These are phyloP conservation scores for Colletotrichum cordylinicola DNA, from an alignment of 2,329 filamentous ascomycete species.

Conservation along the genomic window DNA sequence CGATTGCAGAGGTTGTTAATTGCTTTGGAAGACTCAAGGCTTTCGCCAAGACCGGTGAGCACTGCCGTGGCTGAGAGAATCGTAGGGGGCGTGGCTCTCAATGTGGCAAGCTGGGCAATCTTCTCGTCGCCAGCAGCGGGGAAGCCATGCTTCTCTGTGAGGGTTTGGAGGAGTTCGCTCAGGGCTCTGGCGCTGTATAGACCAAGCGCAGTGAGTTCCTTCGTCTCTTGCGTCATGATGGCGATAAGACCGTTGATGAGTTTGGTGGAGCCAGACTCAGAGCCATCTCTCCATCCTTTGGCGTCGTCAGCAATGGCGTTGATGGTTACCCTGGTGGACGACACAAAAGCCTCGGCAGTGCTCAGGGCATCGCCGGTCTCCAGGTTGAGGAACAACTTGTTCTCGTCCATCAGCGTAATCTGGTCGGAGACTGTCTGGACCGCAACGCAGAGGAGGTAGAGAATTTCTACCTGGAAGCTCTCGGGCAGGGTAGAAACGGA, in stretches of 20 bases:
- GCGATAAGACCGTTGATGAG: slow-evolving; percentile 48
- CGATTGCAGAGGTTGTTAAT: slow-evolving; percentile 63
- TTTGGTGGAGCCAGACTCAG: slow-evolving; percentile 35
- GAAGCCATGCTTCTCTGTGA: slow-evolving; percentile 54
- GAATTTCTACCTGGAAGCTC: slow-evolving; percentile 51
- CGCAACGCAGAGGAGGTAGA: slow-evolving; percentile 58
- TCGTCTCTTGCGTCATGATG: slow-evolving; percentile 50
- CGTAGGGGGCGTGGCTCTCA: slow-evolving; percentile 53
- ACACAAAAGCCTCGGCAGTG: slow-evolving; percentile 50
- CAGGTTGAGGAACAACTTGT: slow-evolving; percentile 53
- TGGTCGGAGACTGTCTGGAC: slow-evolving; percentile 61
- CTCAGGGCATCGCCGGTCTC: slow-evolving; percentile 37
- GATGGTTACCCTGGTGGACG: slow-evolving; percentile 44
- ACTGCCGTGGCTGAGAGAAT: slow-evolving; percentile 55
- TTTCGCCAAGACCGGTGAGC: slow-evolving; percentile 57
- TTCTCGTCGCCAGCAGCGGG: slow-evolving; percentile 51
- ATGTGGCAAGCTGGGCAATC: slow-evolving; percentile 48
- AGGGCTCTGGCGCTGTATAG: slow-evolving; percentile 61
- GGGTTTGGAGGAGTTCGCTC: slow-evolving; percentile 51
- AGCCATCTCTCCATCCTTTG: slow-evolving; percentile 42
- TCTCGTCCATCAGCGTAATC: slow-evolving; percentile 46
- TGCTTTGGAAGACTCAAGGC: slow-evolving; percentile 51
- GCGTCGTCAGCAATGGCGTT: slow-evolving; percentile 36
- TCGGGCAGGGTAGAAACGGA: slow-evolving; percentile 43
- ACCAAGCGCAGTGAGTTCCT: slow-evolving; percentile 44